A percentile compares a stretch with the other conserved stretches of the same genome.
These are phyloP conservation scores for Fibroporia radiculosa DNA, from an alignment of 768 basidiomycete genomes.

Conservation along the genomic window DNA sequence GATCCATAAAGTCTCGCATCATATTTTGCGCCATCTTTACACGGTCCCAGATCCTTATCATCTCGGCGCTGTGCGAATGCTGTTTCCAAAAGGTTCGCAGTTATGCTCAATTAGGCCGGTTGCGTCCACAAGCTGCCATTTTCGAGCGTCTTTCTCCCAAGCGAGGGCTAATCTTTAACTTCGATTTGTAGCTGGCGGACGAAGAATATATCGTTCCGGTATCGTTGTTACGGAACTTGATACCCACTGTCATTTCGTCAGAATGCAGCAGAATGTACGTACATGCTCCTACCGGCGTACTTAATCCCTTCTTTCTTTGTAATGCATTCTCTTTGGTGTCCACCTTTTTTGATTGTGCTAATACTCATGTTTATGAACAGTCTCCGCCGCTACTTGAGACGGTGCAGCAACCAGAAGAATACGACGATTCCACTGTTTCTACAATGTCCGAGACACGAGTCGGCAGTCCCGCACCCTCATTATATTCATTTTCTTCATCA, in stretches of 20 bases:
- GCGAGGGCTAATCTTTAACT: background rate
- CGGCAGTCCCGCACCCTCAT: slow-evolving; percentile 22
- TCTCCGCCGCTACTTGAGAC: background rate
- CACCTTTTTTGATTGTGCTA: background rate
- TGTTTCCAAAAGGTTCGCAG: too few relatives aligned
- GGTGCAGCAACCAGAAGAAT: background rate
- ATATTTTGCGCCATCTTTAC: too few relatives aligned
- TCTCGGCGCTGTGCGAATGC: too few relatives aligned
- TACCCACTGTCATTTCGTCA: background rate
- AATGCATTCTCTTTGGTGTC: background rate
- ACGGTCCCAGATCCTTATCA: too few relatives aligned
- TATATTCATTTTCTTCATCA: slow-evolving; percentile 24
- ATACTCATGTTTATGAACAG: background rate
- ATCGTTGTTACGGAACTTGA: background rate
- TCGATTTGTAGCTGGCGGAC: background rate
- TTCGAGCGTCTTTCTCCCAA: slow-evolving; percentile 1
- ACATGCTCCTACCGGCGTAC: background rate
- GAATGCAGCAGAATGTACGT: background rate
- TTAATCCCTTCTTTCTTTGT: background rate
- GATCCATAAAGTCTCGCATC: too few relatives aligned
- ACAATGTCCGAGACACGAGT: slow-evolving; percentile 11
- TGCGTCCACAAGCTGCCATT: background rate
- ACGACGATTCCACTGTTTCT: slow-evolving; percentile 1
- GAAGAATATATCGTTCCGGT: background rate
- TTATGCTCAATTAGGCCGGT: background rate